phyloP scores from a whole-genome alignment of 2,329 filamentous ascomycete genomes.

The Penicillium rolfsii region DNA sequence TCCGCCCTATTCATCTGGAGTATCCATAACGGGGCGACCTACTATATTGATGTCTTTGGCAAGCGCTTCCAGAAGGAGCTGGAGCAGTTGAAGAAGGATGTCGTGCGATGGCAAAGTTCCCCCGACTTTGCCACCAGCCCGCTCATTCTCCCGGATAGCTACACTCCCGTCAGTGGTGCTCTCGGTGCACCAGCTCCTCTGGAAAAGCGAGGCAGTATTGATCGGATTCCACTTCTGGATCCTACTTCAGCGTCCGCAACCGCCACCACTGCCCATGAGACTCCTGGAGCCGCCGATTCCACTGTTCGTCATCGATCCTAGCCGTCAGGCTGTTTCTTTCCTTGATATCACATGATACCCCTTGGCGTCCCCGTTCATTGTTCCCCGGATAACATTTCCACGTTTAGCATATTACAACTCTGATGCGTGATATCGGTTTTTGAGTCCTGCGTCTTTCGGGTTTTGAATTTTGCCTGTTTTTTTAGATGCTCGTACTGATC shows the following conservation, averaged over 20 bases:
- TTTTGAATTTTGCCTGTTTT: not conserved
- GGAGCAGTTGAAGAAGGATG: conserved; percentile 83
- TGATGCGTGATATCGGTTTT: not conserved
- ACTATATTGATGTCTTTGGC: conserved; percentile 97
- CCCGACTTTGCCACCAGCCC: conserved; percentile 40
- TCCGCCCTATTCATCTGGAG: conserved; percentile 87
- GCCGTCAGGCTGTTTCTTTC: conserved; percentile 11
- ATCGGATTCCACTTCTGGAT: conserved; percentile 44
- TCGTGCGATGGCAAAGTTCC: conserved; percentile 77
- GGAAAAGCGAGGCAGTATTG: conserved; percentile 33
- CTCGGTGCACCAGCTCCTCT: conserved; percentile 25
- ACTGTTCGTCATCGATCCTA: conserved; percentile 33
- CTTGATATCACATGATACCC: conserved; percentile 23
- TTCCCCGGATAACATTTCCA: not conserved
- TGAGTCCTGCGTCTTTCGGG: not conserved
- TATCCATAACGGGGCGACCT: conserved; percentile 95
- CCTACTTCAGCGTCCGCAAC: conserved; percentile 28
- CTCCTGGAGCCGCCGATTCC: conserved; percentile 12
- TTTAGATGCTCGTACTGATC: not conserved
- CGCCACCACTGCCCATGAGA: conserved; percentile 29
- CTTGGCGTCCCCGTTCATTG: conserved; percentile 9
- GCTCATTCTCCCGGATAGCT: conserved; percentile 30
- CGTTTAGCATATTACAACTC: not conserved
- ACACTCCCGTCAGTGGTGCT: conserved; percentile 23
- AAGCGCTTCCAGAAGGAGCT: conserved; percentile 96